Evolutionary conservation across 164 flowering plant species (phyloP).

Genomic region (Macadamia integrifolia): DNA sequence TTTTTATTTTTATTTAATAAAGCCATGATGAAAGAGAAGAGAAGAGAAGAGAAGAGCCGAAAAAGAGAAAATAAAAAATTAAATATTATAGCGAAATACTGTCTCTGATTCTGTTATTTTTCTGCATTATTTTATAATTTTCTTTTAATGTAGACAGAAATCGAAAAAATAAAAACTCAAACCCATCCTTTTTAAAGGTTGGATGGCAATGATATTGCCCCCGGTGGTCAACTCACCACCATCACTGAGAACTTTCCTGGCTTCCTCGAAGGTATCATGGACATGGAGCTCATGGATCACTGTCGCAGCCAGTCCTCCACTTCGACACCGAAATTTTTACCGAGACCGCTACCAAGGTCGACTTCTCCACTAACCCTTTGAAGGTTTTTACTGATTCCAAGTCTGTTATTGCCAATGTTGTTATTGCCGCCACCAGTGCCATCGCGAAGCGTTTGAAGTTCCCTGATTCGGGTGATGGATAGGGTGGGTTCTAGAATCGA

Average conservation of each 20-base stretch:
- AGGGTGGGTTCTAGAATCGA: slow-evolving; percentile 68
- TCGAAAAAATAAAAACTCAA: slow-evolving; percentile 38
- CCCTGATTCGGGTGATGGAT: slow-evolving; percentile 51
- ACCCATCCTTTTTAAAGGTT: slow-evolving; percentile 90
- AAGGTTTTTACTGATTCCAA: slow-evolving; percentile 45
- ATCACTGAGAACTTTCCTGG: slow-evolving; percentile 98
- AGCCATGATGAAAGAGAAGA: too few relatives aligned
- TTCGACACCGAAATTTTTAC: slow-evolving; percentile 73
- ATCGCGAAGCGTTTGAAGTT: slow-evolving; percentile 68
- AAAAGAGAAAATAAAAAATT: too few relatives aligned
- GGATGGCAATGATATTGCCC: slow-evolving; percentile 94
- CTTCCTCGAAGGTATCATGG: slow-evolving; percentile 74
- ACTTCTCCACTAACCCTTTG: slow-evolving; percentile 58
- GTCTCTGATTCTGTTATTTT: too few relatives aligned
- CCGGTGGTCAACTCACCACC: slow-evolving; percentile 98
- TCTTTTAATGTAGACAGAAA: too few relatives aligned
- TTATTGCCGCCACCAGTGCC: slow-evolving; percentile 84
- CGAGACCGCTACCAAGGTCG: slow-evolving; percentile 71
- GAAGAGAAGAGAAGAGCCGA: too few relatives aligned
- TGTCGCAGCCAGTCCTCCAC: slow-evolving; percentile 59
- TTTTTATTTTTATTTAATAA: too few relatives aligned
- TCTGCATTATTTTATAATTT: too few relatives aligned
- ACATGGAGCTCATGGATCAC: slow-evolving; percentile 63
- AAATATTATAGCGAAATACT: too few relatives aligned
- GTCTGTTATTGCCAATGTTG: slow-evolving; percentile 67